phyloP scores from a whole-genome alignment of 164 flowering plant species.

The Brasenia schreberi region DNA sequence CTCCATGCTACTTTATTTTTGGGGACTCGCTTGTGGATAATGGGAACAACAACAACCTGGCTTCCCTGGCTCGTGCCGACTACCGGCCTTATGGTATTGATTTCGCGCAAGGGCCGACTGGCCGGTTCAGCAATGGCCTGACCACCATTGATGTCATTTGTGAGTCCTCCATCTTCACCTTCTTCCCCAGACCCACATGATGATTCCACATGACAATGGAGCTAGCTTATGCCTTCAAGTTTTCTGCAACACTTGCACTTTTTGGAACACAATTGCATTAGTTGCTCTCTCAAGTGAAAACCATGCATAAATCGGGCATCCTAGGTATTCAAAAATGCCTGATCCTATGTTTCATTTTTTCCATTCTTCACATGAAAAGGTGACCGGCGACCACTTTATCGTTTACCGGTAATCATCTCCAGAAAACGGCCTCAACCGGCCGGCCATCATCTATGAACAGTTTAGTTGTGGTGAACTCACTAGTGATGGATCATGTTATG shows the following conservation, averaged over 20 bases:
- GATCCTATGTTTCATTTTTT: background rate
- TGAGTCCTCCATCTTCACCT: conserved; percentile 4
- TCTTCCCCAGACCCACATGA: background rate
- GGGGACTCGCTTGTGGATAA: conserved; percentile 77
- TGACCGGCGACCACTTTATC: too few relatives aligned
- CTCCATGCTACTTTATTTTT: conserved; percentile 66
- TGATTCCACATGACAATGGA: background rate
- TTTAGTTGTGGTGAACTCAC: too few relatives aligned
- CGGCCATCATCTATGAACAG: too few relatives aligned
- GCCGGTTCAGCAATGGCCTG: conserved; percentile 20
- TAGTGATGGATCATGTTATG: too few relatives aligned
- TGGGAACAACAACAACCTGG: conserved; percentile 58
- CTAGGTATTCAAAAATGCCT: background rate
- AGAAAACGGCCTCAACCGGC: too few relatives aligned
- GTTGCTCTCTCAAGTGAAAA: too few relatives aligned
- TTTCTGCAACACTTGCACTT: background rate
- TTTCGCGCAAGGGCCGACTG: conserved; percentile 50
- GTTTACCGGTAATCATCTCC: too few relatives aligned
- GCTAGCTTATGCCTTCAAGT: background rate
- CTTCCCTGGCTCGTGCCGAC: conserved; percentile 50
- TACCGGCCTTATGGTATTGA: conserved; percentile 72
- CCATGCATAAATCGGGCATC: too few relatives aligned
- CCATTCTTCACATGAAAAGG: too few relatives aligned
- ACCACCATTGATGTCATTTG: conserved; percentile 53
- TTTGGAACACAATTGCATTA: background rate